A percentile compares a stretch with the other conserved stretches of the same genome.
Evolutionary conservation across 805 yeast species (phyloP).

Genomic region (Myxozyma vanderwaltii): DNA sequence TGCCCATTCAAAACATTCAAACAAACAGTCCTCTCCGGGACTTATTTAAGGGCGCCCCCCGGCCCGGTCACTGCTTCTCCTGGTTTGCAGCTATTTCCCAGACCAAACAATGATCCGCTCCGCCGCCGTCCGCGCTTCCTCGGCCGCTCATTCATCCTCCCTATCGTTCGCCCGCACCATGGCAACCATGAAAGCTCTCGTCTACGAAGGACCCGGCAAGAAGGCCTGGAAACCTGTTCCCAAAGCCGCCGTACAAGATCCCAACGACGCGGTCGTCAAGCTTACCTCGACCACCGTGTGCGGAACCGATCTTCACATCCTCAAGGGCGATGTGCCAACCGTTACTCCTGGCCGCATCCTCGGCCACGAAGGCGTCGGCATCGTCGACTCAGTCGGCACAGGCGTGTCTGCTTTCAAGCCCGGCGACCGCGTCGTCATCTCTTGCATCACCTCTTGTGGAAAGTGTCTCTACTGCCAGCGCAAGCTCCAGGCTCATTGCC

Average conservation of each 20-base stretch:
- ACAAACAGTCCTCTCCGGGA: no score
- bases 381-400: conserved; percentile 48
- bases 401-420: conserved; percentile 43
- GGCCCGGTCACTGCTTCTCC: no score
- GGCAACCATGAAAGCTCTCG: conserved; percentile 26
- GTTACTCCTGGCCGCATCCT: conserved; percentile 47
- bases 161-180: neutral
- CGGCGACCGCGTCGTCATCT: conserved; percentile 53
- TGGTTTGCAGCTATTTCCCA: no score
- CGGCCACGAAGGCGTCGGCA: conserved; percentile 50
- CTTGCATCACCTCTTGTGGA: conserved; percentile 62
- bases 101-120: conserved; percentile 2
- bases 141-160: neutral
- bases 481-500: conserved; percentile 36
- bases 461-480: conserved; percentile 56
- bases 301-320: conserved; percentile 58
- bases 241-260: conserved; percentile 21
- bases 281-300: conserved; percentile 54
- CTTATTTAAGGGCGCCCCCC: no score
- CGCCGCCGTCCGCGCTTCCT: neutral
- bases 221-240: conserved; percentile 29
- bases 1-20: no score
- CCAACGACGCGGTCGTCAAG: conserved; percentile 51
- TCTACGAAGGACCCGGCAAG: conserved; percentile 24
- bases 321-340: conserved; percentile 48